Evolutionary conservation across 208 protist genomes (phyloP), one percentile per base, ranked within the genome.

Genomic region (Trypanosoma rangeli): DNA sequence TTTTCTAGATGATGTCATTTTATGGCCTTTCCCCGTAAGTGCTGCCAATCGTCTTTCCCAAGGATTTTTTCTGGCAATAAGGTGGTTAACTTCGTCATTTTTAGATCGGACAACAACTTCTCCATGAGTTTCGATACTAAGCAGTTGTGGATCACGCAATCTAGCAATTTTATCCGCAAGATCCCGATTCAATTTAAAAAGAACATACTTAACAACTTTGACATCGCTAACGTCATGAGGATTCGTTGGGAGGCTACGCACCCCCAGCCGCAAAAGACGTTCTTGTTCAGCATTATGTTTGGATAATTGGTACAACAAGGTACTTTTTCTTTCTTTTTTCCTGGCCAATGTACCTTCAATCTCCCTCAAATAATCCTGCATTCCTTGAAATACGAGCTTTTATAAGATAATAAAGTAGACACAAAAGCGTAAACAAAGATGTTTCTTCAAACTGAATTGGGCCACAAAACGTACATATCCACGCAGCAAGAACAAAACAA

Each of bases 321-420:
- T 95, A 42, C 86, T 89, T 66, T 93, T 89, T 9, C 89, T 53
- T 61, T 95, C 85, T 37, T 82, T 90, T 46, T 83, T 89, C 8
- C 89, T 78, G 46, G 89, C 86, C 52, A 95, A 82, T 26, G 85
- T 95, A 49, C 89, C 89, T 78, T 92, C 86, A 24, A 95, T 95
- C 74, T 95, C 86, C 4, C 80, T 60, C n/a, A 92, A 64, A 26
- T 83, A 70, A 55, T 95, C 86, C 65, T 95, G 78, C 89, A 95
- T 95, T 54, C 50, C 20, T 28, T 33, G 57, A 57, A 74, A 63
- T 37, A 46, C 50, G 2, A 71, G 46, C 1, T 44, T 56, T 42
- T 3, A 64, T 50, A 50, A 64, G 26, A 52, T 53, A 62, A 42
- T 39, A 62, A 37, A 63, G 22, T 12, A 70, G 52, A 55, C 52